Percentiles rank a stretch among this genome's conserved stretches.
Conservation (phyloP, 371 early-diverging fungal species). For the Apophysomyces elegans region DNA sequence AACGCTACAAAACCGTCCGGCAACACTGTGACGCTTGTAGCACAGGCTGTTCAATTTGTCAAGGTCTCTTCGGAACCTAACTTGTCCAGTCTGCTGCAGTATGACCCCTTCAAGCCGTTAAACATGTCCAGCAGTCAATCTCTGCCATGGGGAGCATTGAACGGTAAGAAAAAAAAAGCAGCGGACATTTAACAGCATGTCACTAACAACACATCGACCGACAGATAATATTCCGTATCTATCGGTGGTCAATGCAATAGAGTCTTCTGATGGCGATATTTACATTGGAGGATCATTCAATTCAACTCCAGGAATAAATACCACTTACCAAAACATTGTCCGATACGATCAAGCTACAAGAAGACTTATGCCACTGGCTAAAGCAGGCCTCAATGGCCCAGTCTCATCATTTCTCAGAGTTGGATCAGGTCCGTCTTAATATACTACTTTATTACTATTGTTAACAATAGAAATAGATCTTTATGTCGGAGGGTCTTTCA, state of each 20-base stretch:
- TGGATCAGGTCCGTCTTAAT: slow-evolving; percentile 16
- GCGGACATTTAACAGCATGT: not conserved
- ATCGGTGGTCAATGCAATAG: slow-evolving; percentile 45
- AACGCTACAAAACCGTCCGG: slow-evolving; percentile 26
- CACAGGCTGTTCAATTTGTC: slow-evolving; percentile 59
- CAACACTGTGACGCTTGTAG: slow-evolving; percentile 42
- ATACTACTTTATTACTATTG: too few species aligned
- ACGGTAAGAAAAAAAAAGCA: slow-evolving; percentile 19
- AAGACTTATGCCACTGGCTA: slow-evolving; percentile 21
- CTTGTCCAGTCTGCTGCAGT: slow-evolving; percentile 38
- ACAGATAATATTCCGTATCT: slow-evolving; percentile 47
- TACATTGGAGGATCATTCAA: slow-evolving; percentile 46
- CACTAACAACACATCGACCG: not conserved
- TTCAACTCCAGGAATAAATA: slow-evolving; percentile 18
- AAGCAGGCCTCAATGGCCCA: slow-evolving; percentile 31
- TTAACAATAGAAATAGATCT: slow-evolving; percentile 16
- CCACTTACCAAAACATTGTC: slow-evolving; percentile 35
- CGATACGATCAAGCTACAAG: slow-evolving; percentile 22
- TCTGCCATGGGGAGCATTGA: slow-evolving; percentile 28
- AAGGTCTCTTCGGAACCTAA: slow-evolving; percentile 44
- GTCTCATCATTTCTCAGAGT: slow-evolving; percentile 23
- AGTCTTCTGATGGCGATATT: slow-evolving; percentile 26
- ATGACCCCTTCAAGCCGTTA: slow-evolving; percentile 20
- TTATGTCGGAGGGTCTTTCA: slow-evolving; percentile 46
- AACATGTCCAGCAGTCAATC: slow-evolving; percentile 12